These are phyloP conservation scores for Trichoderma gracile DNA, from an alignment of 2,329 filamentous ascomycete genomes.

Conservation along the genomic window DNA sequence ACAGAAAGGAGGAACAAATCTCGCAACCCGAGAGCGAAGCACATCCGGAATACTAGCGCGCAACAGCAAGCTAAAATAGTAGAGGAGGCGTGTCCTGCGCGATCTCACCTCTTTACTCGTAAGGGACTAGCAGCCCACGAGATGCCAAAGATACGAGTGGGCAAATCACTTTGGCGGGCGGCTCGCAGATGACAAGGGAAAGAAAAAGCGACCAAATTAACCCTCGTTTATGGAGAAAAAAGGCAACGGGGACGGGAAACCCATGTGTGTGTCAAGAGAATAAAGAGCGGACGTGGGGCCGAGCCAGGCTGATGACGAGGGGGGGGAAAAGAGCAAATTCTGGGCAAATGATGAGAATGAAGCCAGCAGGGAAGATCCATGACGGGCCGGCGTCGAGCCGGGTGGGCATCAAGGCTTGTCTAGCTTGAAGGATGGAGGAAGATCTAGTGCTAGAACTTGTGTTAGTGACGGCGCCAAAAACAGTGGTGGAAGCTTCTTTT, in stretches of 20 bases:
- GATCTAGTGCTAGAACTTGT: neutral
- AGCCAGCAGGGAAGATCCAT: slow-evolving; percentile 1
- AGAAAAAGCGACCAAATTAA: slow-evolving; percentile 1
- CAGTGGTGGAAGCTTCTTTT: too few relatives aligned
- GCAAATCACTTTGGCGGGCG: neutral
- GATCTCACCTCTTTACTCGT: too few relatives aligned
- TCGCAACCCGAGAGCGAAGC: neutral
- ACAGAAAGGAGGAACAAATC: neutral
- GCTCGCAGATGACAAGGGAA: neutral
- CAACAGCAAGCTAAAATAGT: too few relatives aligned
- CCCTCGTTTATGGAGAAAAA: slow-evolving; percentile 1
- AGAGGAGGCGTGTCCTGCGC: too few relatives aligned
- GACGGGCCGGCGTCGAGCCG: slow-evolving; percentile 23
- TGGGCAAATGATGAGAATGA: too few relatives aligned
- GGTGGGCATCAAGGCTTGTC: neutral
- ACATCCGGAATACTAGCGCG: neutral
- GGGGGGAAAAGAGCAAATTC: neutral
- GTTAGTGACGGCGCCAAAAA: too few relatives aligned
- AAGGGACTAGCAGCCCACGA: neutral
- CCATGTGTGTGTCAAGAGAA: slow-evolving; percentile 12
- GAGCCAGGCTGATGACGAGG: slow-evolving; percentile 3
- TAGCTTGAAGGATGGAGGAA: neutral
- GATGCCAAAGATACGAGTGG: neutral
- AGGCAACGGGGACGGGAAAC: neutral
- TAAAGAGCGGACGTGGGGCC: slow-evolving; percentile 3